Percentiles rank a stretch among this genome's conserved stretches.
These are phyloP conservation scores for Pichia cabralensis DNA, from an alignment of 805 yeast species.

Conservation along the genomic window DNA sequence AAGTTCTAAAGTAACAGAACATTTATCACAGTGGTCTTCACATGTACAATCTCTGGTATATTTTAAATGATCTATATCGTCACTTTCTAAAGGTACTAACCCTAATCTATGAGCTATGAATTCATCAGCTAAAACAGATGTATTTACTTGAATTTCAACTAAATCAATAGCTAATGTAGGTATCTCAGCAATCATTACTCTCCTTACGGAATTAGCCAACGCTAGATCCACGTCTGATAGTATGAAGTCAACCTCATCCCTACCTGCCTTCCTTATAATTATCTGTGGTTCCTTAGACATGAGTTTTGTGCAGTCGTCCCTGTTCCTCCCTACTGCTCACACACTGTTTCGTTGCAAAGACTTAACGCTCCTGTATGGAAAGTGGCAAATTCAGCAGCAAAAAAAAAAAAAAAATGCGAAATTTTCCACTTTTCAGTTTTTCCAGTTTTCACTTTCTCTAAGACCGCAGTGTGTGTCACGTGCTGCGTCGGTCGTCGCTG, in stretches of 20 bases:
- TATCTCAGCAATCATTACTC: conserved; percentile 91
- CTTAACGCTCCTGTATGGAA: no score
- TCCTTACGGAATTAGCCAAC: conserved; percentile 82
- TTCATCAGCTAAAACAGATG: conserved; percentile 94
- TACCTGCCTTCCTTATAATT: conserved; percentile 76
- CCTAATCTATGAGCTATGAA: conserved; percentile 93
- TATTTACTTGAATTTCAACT: conserved; percentile 87
- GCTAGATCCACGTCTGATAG: conserved; percentile 80
- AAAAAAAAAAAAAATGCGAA: no score
- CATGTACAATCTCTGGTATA: conserved; percentile 96
- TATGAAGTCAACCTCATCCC: conserved; percentile 85
- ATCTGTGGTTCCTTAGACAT: conserved; percentile 56
- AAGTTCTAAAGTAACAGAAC: conserved; percentile 79
- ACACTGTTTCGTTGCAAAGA: no score
- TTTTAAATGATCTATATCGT: conserved; percentile 72
- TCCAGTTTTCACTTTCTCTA: no score
- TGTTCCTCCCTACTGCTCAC: no score
- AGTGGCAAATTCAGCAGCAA: no score
- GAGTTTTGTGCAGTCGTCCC: neutral
- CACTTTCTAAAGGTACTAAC: conserved; percentile 76
- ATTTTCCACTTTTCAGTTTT: no score
- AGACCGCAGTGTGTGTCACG: no score
- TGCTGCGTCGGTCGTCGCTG: no score
- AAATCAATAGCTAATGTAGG: conserved; percentile 95
- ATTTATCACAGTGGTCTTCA: conserved; percentile 92